phyloP scores from a whole-genome alignment of 257 asterid species.

The Solanum dulcamara region DNA sequence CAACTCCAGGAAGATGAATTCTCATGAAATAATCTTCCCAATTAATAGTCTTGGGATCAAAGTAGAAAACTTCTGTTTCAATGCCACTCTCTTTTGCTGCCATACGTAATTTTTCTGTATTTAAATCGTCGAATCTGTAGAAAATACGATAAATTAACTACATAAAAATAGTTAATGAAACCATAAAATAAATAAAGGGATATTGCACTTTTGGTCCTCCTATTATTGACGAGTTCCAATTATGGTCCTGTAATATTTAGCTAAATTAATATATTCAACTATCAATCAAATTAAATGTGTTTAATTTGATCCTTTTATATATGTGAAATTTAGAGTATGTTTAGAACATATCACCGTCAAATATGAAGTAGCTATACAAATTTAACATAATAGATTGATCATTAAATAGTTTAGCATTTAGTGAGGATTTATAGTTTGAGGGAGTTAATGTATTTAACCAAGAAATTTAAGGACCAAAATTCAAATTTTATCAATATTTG shows the following conservation, averaged over 20 bases:
- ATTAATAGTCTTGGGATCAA: constrained; percentile 54
- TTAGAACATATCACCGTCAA: too few species aligned
- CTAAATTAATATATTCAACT: neutral
- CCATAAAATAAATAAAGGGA: neutral
- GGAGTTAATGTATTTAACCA: too few species aligned
- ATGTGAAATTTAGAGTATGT: too few species aligned
- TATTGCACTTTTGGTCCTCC: neutral
- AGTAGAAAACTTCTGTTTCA: constrained; percentile 38
- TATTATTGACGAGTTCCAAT: neutral
- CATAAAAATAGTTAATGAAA: neutral
- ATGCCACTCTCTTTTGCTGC: constrained; percentile 24
- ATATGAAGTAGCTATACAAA: too few species aligned
- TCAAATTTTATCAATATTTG: neutral
- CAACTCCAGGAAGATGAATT: constrained; percentile 67
- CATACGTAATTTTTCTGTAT: constrained; percentile 46
- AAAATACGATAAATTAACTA: neutral
- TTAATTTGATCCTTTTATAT: too few species aligned
- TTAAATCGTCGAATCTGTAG: constrained; percentile 74
- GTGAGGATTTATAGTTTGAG: too few species aligned
- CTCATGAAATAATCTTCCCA: constrained; percentile 78
- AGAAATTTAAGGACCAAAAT: too few species aligned
- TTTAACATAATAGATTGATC: too few species aligned
- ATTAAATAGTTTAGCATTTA: too few species aligned
- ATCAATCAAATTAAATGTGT: too few species aligned
- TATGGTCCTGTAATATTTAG: neutral